These are phyloP conservation scores for Dactylonectria macrodidyma DNA, from an alignment of 2,329 filamentous ascomycete genomes.

Conservation along the genomic window DNA sequence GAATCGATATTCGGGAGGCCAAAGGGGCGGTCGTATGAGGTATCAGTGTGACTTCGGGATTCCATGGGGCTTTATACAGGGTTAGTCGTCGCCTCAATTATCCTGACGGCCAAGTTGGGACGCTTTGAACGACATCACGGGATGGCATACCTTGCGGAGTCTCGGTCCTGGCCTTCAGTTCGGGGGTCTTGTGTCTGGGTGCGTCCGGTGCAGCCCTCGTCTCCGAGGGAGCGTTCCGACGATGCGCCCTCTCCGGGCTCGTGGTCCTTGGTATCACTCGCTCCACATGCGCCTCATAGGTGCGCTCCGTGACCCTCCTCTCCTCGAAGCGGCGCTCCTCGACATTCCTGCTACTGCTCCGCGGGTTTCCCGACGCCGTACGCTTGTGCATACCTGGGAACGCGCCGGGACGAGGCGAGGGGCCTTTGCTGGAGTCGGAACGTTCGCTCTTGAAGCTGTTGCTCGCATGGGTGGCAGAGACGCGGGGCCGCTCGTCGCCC, in stretches of 20 bases:
- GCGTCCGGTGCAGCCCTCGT: slow-evolving; percentile 57
- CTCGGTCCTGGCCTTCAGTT: slow-evolving; percentile 63
- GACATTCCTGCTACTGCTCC: slow-evolving; percentile 62
- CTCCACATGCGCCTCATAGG: slow-evolving; percentile 73
- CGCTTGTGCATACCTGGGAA: slow-evolving; percentile 66
- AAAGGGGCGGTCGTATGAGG: slow-evolving; percentile 79
- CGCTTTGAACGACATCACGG: background rate
- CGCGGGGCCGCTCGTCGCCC: slow-evolving; percentile 55
- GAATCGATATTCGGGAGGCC: slow-evolving; percentile 73
- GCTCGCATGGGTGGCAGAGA: slow-evolving; percentile 50
- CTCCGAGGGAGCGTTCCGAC: slow-evolving; percentile 54
- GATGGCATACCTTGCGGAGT: slow-evolving; percentile 63
- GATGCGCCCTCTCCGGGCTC: slow-evolving; percentile 71
- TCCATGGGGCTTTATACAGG: slow-evolving; percentile 72
- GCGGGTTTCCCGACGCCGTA: slow-evolving; percentile 69
- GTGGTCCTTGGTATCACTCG: slow-evolving; percentile 70
- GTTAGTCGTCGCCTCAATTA: slow-evolving; percentile 37
- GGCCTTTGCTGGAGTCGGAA: slow-evolving; percentile 55
- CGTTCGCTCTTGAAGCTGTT: slow-evolving; percentile 54
- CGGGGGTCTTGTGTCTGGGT: slow-evolving; percentile 59
- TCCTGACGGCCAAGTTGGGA: background rate
- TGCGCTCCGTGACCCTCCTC: slow-evolving; percentile 69
- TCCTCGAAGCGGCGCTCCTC: slow-evolving; percentile 64
- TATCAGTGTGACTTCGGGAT: slow-evolving; percentile 82
- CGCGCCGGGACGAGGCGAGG: slow-evolving; percentile 53